Conservation (phyloP, 345 rosid genomes). For the Tarenaya hassleriana region DNA sequence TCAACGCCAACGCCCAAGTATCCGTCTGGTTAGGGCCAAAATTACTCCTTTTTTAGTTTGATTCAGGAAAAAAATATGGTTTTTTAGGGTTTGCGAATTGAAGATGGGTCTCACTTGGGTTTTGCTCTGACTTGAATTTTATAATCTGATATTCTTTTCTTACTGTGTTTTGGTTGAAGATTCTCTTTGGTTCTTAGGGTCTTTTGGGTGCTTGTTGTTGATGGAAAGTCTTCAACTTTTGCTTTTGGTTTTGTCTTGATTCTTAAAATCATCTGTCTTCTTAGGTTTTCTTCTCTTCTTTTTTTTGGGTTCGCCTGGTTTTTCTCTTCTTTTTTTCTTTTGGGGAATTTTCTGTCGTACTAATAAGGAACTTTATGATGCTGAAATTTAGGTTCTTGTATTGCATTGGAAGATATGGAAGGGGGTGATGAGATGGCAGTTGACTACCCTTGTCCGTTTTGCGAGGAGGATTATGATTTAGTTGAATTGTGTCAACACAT, state of each 20-base stretch:
- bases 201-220: neutral
- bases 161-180: neutral
- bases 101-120: conserved; percentile 3
- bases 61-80: neutral
- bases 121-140: neutral
- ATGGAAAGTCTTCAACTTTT: neutral
- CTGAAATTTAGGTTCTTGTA: conserved; percentile 16
- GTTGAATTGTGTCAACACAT: conserved; percentile 28
- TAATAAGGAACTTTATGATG: conserved; percentile 12
- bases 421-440: conserved; percentile 22
- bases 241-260: conserved; percentile 19
- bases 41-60: neutral
- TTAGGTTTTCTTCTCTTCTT: neutral
- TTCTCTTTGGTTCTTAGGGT: neutral
- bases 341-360: neutral
- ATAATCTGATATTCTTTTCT: neutral
- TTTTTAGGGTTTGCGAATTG: conserved; percentile 10
- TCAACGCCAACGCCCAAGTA: conserved; percentile 23
- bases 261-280: conserved; percentile 1
- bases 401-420: conserved; percentile 21
- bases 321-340: too few species aligned
- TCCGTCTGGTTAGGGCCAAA: conserved; percentile 21
- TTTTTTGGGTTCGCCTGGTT: neutral
- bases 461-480: conserved; percentile 26
- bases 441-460: conserved; percentile 29